Base-by-base conservation (phyloP, 306 rosid species). In the Vigna trinervia region DNA sequence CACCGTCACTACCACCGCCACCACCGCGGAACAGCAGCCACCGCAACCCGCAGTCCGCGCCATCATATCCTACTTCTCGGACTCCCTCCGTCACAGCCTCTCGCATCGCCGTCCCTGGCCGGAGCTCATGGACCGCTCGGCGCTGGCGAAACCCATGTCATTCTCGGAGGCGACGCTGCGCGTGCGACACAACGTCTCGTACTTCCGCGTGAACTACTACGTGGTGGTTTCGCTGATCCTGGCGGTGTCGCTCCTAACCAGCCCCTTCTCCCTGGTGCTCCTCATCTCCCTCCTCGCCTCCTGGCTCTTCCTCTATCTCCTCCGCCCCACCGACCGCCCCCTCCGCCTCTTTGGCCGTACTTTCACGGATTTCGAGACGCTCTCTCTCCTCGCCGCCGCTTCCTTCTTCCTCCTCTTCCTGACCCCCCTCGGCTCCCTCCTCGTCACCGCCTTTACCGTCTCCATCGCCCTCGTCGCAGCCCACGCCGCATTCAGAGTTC, bases 301-400 rank as follows among this genome's bases (percentile, higher is more conserved):
- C 0, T 66, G 71, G 71, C 71, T 66, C 19, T 41, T 43, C 19
- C 71, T 66, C 10, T 66, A 66, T 36, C 53, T 66, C 36, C 71
- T 66, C 19, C 71, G 53, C n/a, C 71, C 71, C 36, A 3, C 5
- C 36, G 71, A 41, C 19, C 52, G 6, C 1, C 71, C 71, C 3
- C 71, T 66, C 53, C 19, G 0, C 19, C 71, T 66, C 71, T 12
- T 66, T 19, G 71, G 71, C 1, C 53, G 53, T 11, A 43, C 71
- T 36, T 66, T 66, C 71, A 41, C 71, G 19, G 71, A 66, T 34
- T 66, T 66, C 71, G 71, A 66, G 30, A 20, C 71, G 12, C 71
- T 66, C 12, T 41, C 53, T 2, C 71, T 66, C 36, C 71, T 66
- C 36, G 17, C 11, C 12, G 71, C 6, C 36, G 1, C 2, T 17